Evolutionary conservation across 306 rosid genomes (phyloP).

Genomic region (Quercus suber): DNA sequence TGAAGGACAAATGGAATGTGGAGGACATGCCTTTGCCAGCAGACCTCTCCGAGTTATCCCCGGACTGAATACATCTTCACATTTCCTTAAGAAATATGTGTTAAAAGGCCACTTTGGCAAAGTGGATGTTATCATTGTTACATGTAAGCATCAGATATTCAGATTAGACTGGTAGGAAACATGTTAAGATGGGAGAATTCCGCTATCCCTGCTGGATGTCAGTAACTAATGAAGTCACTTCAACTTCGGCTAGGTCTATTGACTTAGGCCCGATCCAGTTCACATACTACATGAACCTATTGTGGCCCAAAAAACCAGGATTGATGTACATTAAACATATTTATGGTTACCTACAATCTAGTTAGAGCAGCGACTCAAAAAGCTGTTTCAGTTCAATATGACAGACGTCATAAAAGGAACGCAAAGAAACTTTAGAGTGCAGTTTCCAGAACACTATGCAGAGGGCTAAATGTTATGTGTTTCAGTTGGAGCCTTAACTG

Average conservation of each 20-base stretch:
- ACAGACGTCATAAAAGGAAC: too few relatives aligned
- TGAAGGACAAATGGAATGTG: not conserved
- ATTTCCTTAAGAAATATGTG: not conserved
- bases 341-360: too few relatives aligned
- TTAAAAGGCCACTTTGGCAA: conserved; percentile 9
- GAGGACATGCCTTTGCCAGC: not conserved
- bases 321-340: too few relatives aligned
- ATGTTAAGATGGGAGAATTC: not conserved
- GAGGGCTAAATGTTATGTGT: too few relatives aligned
- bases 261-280: not conserved
- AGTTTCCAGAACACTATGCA: too few relatives aligned
- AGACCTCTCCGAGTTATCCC: not conserved
- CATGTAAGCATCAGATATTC: not conserved
- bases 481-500: too few relatives aligned
- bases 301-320: not conserved
- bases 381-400: too few relatives aligned
- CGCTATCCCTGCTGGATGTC: not conserved
- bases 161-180: not conserved
- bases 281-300: not conserved
- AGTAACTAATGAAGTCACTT: not conserved
- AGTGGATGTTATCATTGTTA: not conserved
- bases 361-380: too few relatives aligned
- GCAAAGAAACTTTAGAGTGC: too few relatives aligned
- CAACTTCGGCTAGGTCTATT: not conserved
- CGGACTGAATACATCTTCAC: not conserved